Evolutionary conservation across 179 eudicot genomes (phyloP), one percentile per base, ranked within the genome.

Genomic region (Nepenthes alata): DNA sequence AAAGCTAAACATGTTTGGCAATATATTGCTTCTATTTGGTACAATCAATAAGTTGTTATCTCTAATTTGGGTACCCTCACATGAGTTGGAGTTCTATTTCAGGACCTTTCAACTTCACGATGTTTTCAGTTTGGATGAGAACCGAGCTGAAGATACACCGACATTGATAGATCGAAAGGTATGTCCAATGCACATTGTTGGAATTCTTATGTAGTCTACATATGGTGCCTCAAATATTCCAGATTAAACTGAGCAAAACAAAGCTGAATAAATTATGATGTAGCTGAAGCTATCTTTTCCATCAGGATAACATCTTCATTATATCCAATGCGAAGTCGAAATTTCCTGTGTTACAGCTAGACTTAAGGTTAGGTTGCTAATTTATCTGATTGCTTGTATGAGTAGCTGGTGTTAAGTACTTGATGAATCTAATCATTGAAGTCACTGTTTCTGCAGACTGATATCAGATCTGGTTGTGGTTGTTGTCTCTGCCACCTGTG

Each of bases 261-360:
- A 9, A 9, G 8, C 36, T 14, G 16, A 34, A 61, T 14, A 60
- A 55, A 39, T 51, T 34, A 52, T 60, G 53, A 58, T 53, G 57
- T 53, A 36, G 63, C 62, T 68, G 65, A 49, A 67, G 56, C 34
- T 34, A 47, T 68, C 65, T 60, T 57, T 60, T 70, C 44, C 11
- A 13, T 38, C 84, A 94, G 99, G 97, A 94, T 67, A 94, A 94
- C 69, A 91, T 85, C 56, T 94, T 94, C 72, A 91, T 94, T 44
- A 84, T 91, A 71, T 94, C 99, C 69, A 94, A 91, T 83, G 77
- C 81, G 65, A 94, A 94, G 75, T 90, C 99, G 35, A 94, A 91
- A 69, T 94, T 75, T 71, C 99, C 97, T 9, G 86, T 87, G 75
- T 81, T 94, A 70, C 97, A 94, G 76, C 79, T 94, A 59, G 97